A percentile compares a stretch with the other conserved stretches of the same genome.
phyloP scores from a whole-genome alignment of 768 basidiomycete genomes.

The Myochromella boudieri region DNA sequence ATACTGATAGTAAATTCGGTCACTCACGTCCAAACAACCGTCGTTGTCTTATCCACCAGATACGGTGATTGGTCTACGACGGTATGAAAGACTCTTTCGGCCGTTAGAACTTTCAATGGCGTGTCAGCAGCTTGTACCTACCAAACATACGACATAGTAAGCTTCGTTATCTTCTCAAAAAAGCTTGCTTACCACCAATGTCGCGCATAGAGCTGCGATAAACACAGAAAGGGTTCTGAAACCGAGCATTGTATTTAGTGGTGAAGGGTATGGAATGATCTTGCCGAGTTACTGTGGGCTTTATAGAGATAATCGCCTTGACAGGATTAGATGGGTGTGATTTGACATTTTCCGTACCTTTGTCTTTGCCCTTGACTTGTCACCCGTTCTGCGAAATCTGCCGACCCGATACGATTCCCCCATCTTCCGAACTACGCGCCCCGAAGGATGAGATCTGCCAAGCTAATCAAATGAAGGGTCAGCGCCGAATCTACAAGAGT shows the following conservation, averaged over 20 bases:
- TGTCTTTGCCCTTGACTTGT: no score
- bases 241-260: not conserved
- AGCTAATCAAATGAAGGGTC: not conserved
- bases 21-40: conserved; percentile 26
- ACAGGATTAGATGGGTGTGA: no score
- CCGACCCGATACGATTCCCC: not conserved
- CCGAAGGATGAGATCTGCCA: not conserved
- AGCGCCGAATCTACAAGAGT: not conserved
- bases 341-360: no score
- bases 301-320: not conserved
- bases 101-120: conserved; percentile 15
- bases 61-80: conserved; percentile 21
- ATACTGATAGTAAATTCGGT: no score
- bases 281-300: not conserved
- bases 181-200: not conserved
- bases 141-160: not conserved
- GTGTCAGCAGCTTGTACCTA: not conserved
- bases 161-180: no score
- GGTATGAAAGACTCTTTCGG: conserved; percentile 18
- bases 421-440: not conserved
- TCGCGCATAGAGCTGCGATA: not conserved
- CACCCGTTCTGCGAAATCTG: not conserved
- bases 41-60: conserved; percentile 22
- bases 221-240: not conserved
- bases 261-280: not conserved